Percentiles rank a stretch among this genome's conserved stretches.
phyloP scores from a whole-genome alignment of 1,284 basidiomycete genomes.

The Phenoliferia sp. region DNA sequence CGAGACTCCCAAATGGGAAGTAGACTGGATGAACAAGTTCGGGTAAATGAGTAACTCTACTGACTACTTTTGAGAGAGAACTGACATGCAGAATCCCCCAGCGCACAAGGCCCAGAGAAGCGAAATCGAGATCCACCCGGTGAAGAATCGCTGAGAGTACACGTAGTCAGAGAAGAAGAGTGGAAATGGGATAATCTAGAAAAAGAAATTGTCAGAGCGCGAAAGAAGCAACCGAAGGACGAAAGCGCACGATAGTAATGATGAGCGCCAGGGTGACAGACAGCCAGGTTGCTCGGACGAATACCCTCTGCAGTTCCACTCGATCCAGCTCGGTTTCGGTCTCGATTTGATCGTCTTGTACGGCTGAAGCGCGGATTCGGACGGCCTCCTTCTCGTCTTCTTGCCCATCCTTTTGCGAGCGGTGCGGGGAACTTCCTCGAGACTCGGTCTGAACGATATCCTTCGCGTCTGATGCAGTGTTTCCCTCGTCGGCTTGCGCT shows the following conservation, averaged over 20 bases:
- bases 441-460: neutral
- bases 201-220: neutral
- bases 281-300: slow-evolving; percentile 25
- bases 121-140: slow-evolving; percentile 57
- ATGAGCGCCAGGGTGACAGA: slow-evolving; percentile 24
- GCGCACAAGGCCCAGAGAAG: slow-evolving; percentile 15
- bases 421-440: neutral
- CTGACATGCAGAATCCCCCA: slow-evolving; percentile 21
- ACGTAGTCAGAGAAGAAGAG: slow-evolving; percentile 74
- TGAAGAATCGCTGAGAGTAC: slow-evolving; percentile 61
- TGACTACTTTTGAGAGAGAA: neutral
- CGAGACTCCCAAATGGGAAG: slow-evolving; percentile 22
- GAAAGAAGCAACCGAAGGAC: slow-evolving; percentile 2
- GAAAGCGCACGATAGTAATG: slow-evolving; percentile 54
- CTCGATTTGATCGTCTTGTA: neutral
- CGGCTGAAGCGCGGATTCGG: neutral
- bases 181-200: slow-evolving; percentile 60
- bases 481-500: slow-evolving; percentile 4
- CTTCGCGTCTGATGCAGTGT: neutral
- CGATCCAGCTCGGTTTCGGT: neutral
- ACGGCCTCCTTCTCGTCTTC: slow-evolving; percentile 2
- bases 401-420: slow-evolving; percentile 1
- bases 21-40: neutral
- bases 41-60: neutral
- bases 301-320: slow-evolving; percentile 23